A percentile compares a stretch with the other conserved stretches of the same genome.
Conservation (phyloP, 371 early-diverging fungal genomes). For the Rhizomucor pusillus region DNA sequence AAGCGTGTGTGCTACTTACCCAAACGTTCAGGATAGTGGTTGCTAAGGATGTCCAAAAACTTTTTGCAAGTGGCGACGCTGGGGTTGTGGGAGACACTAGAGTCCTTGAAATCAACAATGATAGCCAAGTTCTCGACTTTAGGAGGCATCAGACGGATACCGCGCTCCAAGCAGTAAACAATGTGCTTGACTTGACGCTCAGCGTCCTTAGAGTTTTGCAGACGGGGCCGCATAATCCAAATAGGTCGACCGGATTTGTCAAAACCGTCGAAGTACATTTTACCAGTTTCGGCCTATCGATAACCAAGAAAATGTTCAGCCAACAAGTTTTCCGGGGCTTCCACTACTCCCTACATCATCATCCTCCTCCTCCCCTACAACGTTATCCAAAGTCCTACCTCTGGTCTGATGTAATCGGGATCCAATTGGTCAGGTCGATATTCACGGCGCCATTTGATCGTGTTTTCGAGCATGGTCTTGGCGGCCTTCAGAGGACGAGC, state of each 20-base stretch:
- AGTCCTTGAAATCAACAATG: conserved; percentile 78
- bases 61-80: conserved; percentile 72
- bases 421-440: conserved; percentile 74
- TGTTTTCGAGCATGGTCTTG: conserved; percentile 60
- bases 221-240: conserved; percentile 71
- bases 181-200: conserved; percentile 75
- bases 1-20: conserved; percentile 27
- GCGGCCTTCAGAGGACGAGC: conserved; percentile 34
- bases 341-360: not conserved
- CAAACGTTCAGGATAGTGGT: conserved; percentile 88
- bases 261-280: conserved; percentile 78
- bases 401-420: conserved; percentile 68
- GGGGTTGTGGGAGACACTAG: conserved; percentile 66
- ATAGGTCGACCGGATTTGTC: conserved; percentile 68
- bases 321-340: not conserved
- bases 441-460: conserved; percentile 74
- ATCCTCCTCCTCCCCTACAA: not conserved
- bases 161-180: conserved; percentile 78
- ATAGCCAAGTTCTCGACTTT: conserved; percentile 70
- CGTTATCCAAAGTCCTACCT: conserved; percentile 57
- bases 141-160: conserved; percentile 76
- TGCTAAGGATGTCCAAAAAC: conserved; percentile 73
- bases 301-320: not conserved
- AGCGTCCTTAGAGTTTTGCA: conserved; percentile 79
- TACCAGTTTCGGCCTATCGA: conserved; percentile 72